Base-by-base conservation (phyloP, 176 grass and related monocot genomes). In the Aegilops bicornis region DNA sequence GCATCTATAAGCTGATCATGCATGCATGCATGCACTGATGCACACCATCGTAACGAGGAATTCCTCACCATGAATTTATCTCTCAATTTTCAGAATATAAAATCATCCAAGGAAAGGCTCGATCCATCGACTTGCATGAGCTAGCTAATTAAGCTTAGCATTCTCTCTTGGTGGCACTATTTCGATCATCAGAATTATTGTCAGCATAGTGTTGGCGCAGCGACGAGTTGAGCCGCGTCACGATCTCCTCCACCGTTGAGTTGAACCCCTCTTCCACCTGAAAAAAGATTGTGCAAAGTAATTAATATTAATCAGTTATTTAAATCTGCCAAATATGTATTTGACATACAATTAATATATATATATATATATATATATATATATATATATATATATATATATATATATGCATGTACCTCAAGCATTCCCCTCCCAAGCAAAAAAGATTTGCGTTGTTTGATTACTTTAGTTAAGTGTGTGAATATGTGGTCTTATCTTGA, bases 201-300 rank as follows among this genome's bases (percentile, higher is more conserved):
- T 4, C 17, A 45, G 20, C 64, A 19, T 82, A 56, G 22, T 83
- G 67, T 31, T 93, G 79, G 45, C 79, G 63, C 36, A 96, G 65
- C 30, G 80, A 78, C 10, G 42, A 89, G 75, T 87, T 73, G 69
- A 97, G 86, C 82, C 87, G 80, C 68, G 81, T 94, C 52, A 92
- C 84, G 2, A 97, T 80, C 67, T 88, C 85, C 10, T 96, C 87
- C 60, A 85, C 79, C 19, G 89, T 91, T 30, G 80, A 47, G 56
- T 40, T 89, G 50, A 90, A 92, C 5, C 76, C 92, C 29, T 85
- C 84, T 77, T 91, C 88, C 32, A 92, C 81, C 92, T 97, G 77
- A 73, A 65, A 76, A 31, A 31, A 31, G 31, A 2, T 58, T 52
- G 35, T 6, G 47, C 56, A 8, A 35, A 24, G 43, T 22, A 43